These are phyloP conservation scores for Eragrostis tef DNA, from an alignment of 202 grass and related monocot species.

Conservation along the genomic window DNA sequence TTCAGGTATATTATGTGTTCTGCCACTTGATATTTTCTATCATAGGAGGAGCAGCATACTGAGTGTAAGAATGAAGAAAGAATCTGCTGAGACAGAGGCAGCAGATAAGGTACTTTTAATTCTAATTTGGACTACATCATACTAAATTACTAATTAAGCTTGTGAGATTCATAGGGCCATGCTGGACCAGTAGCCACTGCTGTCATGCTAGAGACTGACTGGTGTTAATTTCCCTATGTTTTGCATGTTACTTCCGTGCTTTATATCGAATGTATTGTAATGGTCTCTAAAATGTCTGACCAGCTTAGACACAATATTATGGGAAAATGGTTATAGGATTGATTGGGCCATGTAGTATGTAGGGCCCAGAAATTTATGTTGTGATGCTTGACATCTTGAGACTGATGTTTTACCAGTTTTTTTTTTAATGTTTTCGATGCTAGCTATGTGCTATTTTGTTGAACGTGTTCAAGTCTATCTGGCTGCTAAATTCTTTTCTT, in stretches of 20 bases:
- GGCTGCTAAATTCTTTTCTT: background rate
- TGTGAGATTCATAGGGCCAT: constrained; percentile 17
- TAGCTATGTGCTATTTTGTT: background rate
- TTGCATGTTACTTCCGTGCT: background rate
- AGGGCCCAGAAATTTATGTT: background rate
- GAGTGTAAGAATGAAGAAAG: constrained; percentile 69
- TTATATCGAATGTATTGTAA: constrained; percentile 4
- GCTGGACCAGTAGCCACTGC: background rate
- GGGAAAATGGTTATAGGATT: background rate
- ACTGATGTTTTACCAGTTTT: background rate
- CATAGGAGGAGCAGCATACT: constrained; percentile 66
- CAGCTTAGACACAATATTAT: background rate
- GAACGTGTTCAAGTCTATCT: constrained; percentile 11
- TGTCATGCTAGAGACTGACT: background rate
- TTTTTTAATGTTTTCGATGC: background rate
- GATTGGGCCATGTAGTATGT: background rate
- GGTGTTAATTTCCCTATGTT: background rate
- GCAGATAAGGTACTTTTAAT: constrained; percentile 55
- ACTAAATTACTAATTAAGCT: background rate
- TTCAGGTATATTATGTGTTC: constrained; percentile 18
- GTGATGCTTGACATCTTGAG: background rate
- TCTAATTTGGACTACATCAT: background rate
- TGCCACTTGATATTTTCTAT: constrained; percentile 12
- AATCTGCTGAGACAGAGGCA: constrained; percentile 60
- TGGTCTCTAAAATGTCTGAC: background rate